Evolutionary conservation across 257 asterid genomes (phyloP).

Genomic region (Solanum clarkiae): DNA sequence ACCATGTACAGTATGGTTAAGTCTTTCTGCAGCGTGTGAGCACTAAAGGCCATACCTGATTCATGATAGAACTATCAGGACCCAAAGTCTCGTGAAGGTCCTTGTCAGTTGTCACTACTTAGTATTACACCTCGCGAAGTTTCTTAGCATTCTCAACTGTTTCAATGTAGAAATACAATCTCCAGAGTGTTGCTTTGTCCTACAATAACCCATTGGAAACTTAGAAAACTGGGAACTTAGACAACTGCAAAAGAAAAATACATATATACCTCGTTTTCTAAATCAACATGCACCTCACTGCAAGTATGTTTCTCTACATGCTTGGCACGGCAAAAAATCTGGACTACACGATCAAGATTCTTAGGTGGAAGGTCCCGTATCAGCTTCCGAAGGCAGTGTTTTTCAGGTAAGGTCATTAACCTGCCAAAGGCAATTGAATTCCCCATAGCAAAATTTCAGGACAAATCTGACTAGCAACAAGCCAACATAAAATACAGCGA

Average conservation of each 20-base stretch:
- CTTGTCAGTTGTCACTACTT: background rate
- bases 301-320: constrained; percentile 7
- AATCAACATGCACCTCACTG: constrained; percentile 34
- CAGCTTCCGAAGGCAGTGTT: constrained; percentile 34
- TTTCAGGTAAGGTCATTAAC: constrained; percentile 50
- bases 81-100: background rate
- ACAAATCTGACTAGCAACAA: background rate
- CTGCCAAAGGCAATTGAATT: constrained; percentile 21
- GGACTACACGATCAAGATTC: constrained; percentile 51
- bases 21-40: background rate
- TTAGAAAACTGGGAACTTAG: background rate
- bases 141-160: constrained; percentile 19
- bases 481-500: background rate
- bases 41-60: background rate
- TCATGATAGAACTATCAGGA: background rate
- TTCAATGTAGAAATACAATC: constrained; percentile 42
- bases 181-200: constrained; percentile 62
- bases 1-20: background rate
- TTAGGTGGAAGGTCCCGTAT: constrained; percentile 43
- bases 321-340: constrained; percentile 22
- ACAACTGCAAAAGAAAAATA: background rate
- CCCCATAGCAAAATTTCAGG: background rate
- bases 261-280: constrained; percentile 47
- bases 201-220: constrained; percentile 9
- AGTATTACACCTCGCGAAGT: background rate